Evolutionary conservation across 1,284 basidiomycete species (phyloP).

Genomic region (Malassezia sp.): DNA sequence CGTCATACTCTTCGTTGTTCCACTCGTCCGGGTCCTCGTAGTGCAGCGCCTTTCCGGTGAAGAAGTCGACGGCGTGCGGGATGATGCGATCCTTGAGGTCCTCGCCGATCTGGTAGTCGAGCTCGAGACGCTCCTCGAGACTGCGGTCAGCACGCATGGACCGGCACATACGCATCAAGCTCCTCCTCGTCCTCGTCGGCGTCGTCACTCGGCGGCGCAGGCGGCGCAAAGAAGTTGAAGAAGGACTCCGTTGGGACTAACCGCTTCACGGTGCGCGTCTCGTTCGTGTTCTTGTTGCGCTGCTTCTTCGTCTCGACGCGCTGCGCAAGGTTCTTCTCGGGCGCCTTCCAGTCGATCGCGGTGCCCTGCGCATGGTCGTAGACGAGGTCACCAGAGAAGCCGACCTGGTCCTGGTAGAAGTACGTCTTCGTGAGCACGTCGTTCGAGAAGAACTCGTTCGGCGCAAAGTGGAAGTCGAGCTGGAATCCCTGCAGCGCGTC

Average conservation of each 20-base stretch:
- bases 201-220: conserved; percentile 39
- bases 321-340: conserved; percentile 88
- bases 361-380: conserved; percentile 85
- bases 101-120: conserved; percentile 97
- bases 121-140: conserved; percentile 80
- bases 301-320: conserved; percentile 99
- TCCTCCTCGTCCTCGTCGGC: conserved; percentile 35
- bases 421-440: conserved; percentile 80
- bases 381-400: conserved; percentile 85
- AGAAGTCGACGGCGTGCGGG: conserved; percentile 72
- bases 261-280: conserved; percentile 46
- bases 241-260: conserved; percentile 45
- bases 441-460: conserved; percentile 81
- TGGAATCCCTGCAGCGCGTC: conserved; percentile 73
- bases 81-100: conserved; percentile 96
- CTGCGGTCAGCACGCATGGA: too few species aligned
- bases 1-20: conserved; percentile 53
- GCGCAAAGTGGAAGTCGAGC: conserved; percentile 67
- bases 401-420: conserved; percentile 79
- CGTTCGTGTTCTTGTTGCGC: conserved; percentile 64
- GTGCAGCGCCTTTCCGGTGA: conserved; percentile 88
- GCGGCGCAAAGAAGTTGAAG: conserved; percentile 47
- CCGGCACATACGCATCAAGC: conserved; percentile 23
- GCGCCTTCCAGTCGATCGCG: conserved; percentile 87
- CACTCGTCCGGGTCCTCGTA: conserved; percentile 59